Percentiles rank a stretch among this genome's conserved stretches.
Conservation (phyloP, 1,139 yeast genomes). For the Meyerozyma carpophila region DNA sequence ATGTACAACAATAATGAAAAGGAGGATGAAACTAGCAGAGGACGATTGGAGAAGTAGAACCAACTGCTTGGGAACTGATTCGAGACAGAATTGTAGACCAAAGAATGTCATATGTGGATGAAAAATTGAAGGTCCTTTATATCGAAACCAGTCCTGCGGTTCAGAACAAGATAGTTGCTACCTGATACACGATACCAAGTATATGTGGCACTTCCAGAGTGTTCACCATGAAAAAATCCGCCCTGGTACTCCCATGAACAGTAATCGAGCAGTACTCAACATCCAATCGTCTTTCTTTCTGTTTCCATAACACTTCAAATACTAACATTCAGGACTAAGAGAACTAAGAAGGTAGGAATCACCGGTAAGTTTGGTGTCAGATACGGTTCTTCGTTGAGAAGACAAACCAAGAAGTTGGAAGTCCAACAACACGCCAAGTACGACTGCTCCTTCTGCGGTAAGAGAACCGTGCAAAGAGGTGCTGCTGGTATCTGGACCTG, state of each 20-base stretch:
- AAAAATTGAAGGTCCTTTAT: background rate
- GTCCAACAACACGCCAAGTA: slow-evolving; percentile 98
- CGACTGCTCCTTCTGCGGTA: slow-evolving; percentile 99
- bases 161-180: too few species aligned
- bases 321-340: slow-evolving; percentile 82
- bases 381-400: slow-evolving; percentile 99
- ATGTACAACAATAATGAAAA: background rate
- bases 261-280: background rate
- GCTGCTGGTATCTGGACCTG: slow-evolving; percentile 99
- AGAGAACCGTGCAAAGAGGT: slow-evolving; percentile 96
- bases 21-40: background rate
- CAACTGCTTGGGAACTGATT: background rate
- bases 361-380: slow-evolving; percentile 99
- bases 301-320: slow-evolving; percentile 8
- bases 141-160: too few species aligned
- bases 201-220: too few species aligned
- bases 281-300: slow-evolving; percentile 6
- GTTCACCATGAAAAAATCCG: background rate
- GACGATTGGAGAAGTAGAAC: background rate
- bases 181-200: too few species aligned
- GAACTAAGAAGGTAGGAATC: slow-evolving; percentile 99
- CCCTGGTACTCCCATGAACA: background rate
- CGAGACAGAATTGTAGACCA: background rate
- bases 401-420: slow-evolving; percentile 99
- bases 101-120: background rate